Base-by-base conservation (phyloP, 2,329 filamentous ascomycete genomes). In the Sporothrix brasiliensis region DNA sequence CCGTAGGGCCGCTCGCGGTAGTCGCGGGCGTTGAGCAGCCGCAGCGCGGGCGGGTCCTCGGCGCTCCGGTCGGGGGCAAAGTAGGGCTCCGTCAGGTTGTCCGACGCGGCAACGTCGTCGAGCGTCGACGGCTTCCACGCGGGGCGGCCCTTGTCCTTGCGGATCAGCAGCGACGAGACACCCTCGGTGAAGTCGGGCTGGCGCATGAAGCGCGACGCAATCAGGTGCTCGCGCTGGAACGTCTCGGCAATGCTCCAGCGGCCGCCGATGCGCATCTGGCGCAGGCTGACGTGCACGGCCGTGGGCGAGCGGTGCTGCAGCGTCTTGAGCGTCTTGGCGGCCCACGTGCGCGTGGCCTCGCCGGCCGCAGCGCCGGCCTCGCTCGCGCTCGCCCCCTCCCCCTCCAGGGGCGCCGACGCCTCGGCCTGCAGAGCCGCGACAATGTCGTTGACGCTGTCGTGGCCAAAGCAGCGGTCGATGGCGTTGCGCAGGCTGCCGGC, bases 181-280 rank as follows among this genome's bases (percentile, higher is more conserved):
- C 95, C 95, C 81, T 97, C 92, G 56, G 89, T 89, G 77, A 99
- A 99, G 80, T 99, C 95, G 4, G 88, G 91, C 79, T 95, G 91
- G 70, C 86, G 85, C 94, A 99, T 98, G 83, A 99, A 98, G 73
- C 89, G 87, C 71, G 86, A 83, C 1, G 94, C 93, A 72, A 99
- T 93, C 77, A 91, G 86, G 80, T 95, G 87, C 83, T 99, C 95
- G 73, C 89, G 89, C 77, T 89, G 84, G 85, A 98, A 99, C 0
- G 94, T 89, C 80, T 97, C 87, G 19, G 86, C 83, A 76, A 99
- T 97, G 73, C 86, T 85, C 95, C 95, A 98, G 47, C 83, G 78
- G 75, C 83, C 81, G 72, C 92, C 93, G 65, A 91, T 80, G 74
- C 89, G 90, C 88, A 98, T 91, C 82, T 97, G 92, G 75, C 88